Conservation (phyloP, 164 flowering plant species). For the Litsea cubeba region DNA sequence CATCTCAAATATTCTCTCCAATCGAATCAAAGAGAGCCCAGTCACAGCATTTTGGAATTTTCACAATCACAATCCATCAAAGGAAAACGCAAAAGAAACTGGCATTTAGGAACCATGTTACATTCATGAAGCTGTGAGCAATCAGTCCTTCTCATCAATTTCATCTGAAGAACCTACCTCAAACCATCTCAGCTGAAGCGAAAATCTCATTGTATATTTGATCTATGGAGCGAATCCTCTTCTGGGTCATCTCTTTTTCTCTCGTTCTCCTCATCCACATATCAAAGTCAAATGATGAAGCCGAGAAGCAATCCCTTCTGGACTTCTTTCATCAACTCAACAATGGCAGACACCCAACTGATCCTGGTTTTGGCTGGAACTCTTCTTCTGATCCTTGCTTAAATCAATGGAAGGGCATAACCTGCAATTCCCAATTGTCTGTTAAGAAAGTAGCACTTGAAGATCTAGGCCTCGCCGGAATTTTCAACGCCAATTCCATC, state of each 20-base stretch:
- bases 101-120: no score
- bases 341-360: constrained; percentile 5
- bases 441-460: constrained; percentile 30
- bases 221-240: constrained; percentile 22
- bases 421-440: constrained; percentile 14
- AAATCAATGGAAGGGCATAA: constrained; percentile 33
- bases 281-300: constrained; percentile 20
- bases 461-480: constrained; percentile 26
- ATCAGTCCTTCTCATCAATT: no score
- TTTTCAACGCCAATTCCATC: constrained; percentile 25
- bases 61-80: no score
- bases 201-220: no score
- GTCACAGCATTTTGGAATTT: no score
- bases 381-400: constrained; percentile 41
- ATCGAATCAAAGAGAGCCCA: no score
- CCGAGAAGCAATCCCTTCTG: constrained; percentile 21
- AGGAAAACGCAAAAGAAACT: no score
- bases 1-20: no score
- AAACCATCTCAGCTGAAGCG: no score
- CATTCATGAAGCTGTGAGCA: no score
- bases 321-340: constrained; percentile 24
- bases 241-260: constrained; percentile 29
- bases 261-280: constrained; percentile 22
- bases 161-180: no score
- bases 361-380: constrained; percentile 33